Evolutionary conservation across 192 early-diverging fungal genomes (phyloP).

Genomic region (Gaertneriomyces semiglobifer): DNA sequence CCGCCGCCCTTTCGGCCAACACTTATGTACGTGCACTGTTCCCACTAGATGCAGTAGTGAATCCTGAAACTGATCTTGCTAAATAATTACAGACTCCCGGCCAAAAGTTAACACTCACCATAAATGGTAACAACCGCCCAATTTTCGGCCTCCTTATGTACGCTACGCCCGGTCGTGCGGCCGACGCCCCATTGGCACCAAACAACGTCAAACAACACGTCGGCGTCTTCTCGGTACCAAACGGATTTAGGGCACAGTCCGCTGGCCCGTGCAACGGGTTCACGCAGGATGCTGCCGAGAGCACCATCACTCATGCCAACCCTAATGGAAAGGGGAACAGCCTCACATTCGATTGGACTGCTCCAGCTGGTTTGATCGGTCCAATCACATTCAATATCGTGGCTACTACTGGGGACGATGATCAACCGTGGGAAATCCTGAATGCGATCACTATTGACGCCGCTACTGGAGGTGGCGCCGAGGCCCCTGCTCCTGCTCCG

Average conservation of each 20-base stretch:
- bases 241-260: slow-evolving; percentile 33
- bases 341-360: slow-evolving; percentile 20
- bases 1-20: slow-evolving; percentile 1
- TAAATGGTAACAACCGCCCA: neutral
- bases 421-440: slow-evolving; percentile 16
- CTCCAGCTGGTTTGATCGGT: slow-evolving; percentile 7
- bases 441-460: slow-evolving; percentile 11
- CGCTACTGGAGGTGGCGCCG: slow-evolving; percentile 1
- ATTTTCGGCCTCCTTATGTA: slow-evolving; percentile 32
- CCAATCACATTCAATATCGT: slow-evolving; percentile 20
- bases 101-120: slow-evolving; percentile 15
- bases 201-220: slow-evolving; percentile 22
- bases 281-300: slow-evolving; percentile 23
- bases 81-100: slow-evolving; percentile 6
- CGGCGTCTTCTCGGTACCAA: slow-evolving; percentile 23
- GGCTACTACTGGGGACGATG: slow-evolving; percentile 3
- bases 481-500: slow-evolving; percentile 1
- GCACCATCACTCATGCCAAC: slow-evolving; percentile 38
- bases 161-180: slow-evolving; percentile 25
- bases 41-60: neutral
- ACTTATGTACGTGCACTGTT: neutral
- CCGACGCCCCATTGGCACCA: slow-evolving; percentile 27
- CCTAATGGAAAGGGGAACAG: slow-evolving; percentile 14
- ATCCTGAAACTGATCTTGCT: no score
- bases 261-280: slow-evolving; percentile 23